Conservation (phyloP, 2,329 filamentous ascomycete genomes). For the Colletotrichum melonis region DNA sequence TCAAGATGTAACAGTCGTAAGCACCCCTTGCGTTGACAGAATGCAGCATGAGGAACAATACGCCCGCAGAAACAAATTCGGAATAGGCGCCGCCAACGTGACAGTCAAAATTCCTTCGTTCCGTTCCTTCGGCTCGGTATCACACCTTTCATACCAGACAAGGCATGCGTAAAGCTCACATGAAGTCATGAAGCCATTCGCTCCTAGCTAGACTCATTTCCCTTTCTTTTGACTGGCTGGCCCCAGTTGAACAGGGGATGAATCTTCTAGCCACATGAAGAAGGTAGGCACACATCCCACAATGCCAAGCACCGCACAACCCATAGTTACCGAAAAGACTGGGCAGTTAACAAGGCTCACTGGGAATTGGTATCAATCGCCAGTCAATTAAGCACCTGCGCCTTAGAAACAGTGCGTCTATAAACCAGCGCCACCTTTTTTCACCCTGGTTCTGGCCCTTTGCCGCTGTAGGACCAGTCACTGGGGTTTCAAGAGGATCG, state of each 20-base stretch:
- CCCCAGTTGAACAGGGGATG: background rate
- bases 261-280: conserved; percentile 11
- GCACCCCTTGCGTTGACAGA: background rate
- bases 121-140: background rate
- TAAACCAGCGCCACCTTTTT: background rate
- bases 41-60: background rate
- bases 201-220: background rate
- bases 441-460: background rate
- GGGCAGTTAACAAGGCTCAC: too few species aligned
- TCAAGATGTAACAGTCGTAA: background rate
- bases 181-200: background rate
- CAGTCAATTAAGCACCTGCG: background rate
- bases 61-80: background rate
- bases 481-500: background rate
- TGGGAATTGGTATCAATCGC: background rate
- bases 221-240: background rate
- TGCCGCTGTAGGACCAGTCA: background rate
- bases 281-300: background rate
- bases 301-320: background rate
- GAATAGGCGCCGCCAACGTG: background rate
- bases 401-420: background rate
- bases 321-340: background rate
- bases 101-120: conserved; percentile 4
- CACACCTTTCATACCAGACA: conserved; percentile 1
- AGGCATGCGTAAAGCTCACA: background rate